Base-by-base conservation (phyloP, 495 filamentous ascomycete species). In the Daldinia loculata region DNA sequence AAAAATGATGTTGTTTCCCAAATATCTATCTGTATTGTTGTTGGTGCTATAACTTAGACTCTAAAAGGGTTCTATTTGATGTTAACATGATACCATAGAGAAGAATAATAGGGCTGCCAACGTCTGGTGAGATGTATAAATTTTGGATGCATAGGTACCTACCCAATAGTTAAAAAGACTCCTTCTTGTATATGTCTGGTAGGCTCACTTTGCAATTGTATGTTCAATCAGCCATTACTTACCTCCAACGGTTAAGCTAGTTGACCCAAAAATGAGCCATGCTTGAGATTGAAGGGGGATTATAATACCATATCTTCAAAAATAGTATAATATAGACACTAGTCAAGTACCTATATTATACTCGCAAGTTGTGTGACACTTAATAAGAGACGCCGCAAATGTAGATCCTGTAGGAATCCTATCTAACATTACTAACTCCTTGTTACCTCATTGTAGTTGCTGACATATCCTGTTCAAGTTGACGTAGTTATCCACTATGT, bases 1-100 rank as follows among this genome's bases (percentile, higher is more conserved):
- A 52, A 65, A 65, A 41, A 66, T 14, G n/a, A 63, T 65, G 62
- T 65, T 61, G 70, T 67, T 48, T 63, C 39, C 41, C 41, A 15
- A 30, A 43, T 64, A 59, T 63, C 29, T 61, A 61, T 63, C 22
- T 67, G 34, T 45, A 53, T 51, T 17, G 17, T 39, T 63, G 56
- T 26, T 60, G 19, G 34, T 41, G 32, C 45, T 39, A 61, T 50
- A 45, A 32, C 50, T 34, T 19, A 50, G 17, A 6, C 22, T 52
- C 14, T 17, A 3, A 38, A 36, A 32, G 38, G 19, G 45, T 26
- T 30, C 41, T 30, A 14, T 57, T 61, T 15, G 53, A 45, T 41
- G 1, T 39, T 50, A 26, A 51, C 22, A 3, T 68, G 70, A 68
- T 72, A 72, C 39, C 56, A 72, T 24, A 12, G 24, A 51, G 48